Conservation (phyloP, 2,329 filamentous ascomycete species). For the Talaromyces piceae region DNA sequence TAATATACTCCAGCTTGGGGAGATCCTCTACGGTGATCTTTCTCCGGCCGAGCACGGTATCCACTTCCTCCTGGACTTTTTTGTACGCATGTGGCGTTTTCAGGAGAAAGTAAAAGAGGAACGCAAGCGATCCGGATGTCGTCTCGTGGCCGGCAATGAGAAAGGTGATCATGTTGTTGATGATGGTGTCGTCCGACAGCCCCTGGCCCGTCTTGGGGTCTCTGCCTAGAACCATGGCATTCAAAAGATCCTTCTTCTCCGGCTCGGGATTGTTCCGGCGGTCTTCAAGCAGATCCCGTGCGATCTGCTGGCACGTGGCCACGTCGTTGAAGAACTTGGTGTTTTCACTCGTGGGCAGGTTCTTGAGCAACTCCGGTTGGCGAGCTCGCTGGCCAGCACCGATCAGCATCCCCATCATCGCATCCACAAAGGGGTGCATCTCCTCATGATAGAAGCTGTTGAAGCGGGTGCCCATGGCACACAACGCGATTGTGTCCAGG, state of each 20-base stretch:
- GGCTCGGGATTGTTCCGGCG: constrained; percentile 45
- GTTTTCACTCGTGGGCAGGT: constrained; percentile 34
- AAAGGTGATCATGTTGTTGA: constrained; percentile 66
- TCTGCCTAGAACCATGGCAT: constrained; percentile 60
- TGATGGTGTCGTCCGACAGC: constrained; percentile 56
- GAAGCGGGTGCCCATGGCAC: constrained; percentile 65
- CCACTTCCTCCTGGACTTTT: constrained; percentile 61
- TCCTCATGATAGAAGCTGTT: constrained; percentile 65
- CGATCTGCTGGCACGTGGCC: constrained; percentile 45
- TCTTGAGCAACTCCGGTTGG: constrained; percentile 42
- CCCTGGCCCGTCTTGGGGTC: constrained; percentile 61
- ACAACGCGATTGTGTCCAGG: constrained; percentile 64
- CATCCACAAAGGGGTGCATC: constrained; percentile 61
- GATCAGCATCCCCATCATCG: constrained; percentile 58
- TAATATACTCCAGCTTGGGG: constrained; percentile 57
- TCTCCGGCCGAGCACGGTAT: constrained; percentile 53
- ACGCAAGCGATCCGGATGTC: constrained; percentile 60
- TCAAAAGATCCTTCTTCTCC: constrained; percentile 59
- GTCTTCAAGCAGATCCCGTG: constrained; percentile 53
- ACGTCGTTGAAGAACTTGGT: constrained; percentile 26
- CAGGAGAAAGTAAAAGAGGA: constrained; percentile 57
- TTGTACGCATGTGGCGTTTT: constrained; percentile 54
- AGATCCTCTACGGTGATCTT: constrained; percentile 55
- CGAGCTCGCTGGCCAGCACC: constrained; percentile 48
- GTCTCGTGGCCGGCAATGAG: constrained; percentile 66